Percentiles rank a stretch among this genome's conserved stretches.
Evolutionary conservation across 352 stramenopile genomes (phyloP).

Genomic region (Phytophthora citrophthora): DNA sequence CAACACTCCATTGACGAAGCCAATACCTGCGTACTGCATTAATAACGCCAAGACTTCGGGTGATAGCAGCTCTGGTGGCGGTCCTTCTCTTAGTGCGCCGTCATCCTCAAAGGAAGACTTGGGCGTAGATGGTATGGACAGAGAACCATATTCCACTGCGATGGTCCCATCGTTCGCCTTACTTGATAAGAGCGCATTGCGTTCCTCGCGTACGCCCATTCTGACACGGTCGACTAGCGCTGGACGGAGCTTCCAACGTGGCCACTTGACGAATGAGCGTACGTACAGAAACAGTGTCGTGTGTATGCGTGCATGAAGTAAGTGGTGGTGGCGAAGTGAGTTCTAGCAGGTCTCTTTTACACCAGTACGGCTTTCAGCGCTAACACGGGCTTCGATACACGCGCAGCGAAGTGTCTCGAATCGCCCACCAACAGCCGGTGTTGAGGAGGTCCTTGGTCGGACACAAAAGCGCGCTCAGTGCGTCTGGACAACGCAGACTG

Average conservation of each 20-base stretch:
- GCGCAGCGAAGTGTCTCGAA: no score
- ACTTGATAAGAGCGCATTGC: conserved; percentile 16
- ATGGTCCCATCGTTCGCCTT: conserved; percentile 6
- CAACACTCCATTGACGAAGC: conserved; percentile 54
- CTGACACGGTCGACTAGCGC: background rate
- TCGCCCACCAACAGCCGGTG: conserved; percentile 10
- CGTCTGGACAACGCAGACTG: background rate
- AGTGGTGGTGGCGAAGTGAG: background rate
- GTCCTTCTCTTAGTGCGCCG: conserved; percentile 39
- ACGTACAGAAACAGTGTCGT: no score
- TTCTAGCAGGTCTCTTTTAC: background rate
- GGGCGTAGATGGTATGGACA: background rate
- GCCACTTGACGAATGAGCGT: no score
- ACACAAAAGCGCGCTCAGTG: conserved; percentile 1
- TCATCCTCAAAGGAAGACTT: conserved; percentile 18
- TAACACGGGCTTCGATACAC: background rate
- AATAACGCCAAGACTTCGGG: conserved; percentile 43
- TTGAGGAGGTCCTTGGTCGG: background rate
- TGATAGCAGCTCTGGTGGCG: conserved; percentile 39
- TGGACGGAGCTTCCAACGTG: no score
- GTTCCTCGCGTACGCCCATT: conserved; percentile 25
- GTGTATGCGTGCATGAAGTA: background rate
- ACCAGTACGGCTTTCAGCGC: background rate
- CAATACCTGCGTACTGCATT: conserved; percentile 62
- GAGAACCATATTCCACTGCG: conserved; percentile 12